Conservation (phyloP, 352 stramenopile genomes). For the Phytophthora sojae region DNA sequence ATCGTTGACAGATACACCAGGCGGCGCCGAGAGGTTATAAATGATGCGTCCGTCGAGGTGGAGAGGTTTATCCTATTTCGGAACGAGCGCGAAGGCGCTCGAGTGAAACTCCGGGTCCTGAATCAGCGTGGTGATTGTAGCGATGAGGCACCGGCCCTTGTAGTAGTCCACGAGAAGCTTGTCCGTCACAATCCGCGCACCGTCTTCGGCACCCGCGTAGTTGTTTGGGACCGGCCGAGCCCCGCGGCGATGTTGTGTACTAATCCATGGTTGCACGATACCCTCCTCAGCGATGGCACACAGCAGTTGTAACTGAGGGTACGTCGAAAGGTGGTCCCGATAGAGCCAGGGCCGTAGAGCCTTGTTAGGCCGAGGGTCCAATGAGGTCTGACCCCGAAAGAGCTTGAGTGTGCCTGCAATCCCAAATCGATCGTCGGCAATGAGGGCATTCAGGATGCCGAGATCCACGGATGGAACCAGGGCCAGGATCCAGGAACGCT, state of each 20-base stretch:
- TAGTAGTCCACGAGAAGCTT: constrained; percentile 17
- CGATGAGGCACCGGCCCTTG: not conserved
- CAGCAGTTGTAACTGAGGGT: not conserved
- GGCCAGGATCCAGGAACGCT: too few species aligned
- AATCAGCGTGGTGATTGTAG: not conserved
- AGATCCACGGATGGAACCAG: too few species aligned
- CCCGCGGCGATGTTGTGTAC: not conserved
- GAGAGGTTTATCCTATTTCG: constrained; percentile 13
- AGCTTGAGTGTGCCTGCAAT: not conserved
- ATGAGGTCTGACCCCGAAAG: not conserved
- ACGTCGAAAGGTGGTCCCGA: not conserved
- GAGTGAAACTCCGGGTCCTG: constrained; percentile 7
- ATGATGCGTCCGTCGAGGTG: constrained; percentile 21
- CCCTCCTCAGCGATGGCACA: constrained; percentile 10
- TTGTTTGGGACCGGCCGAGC: not conserved
- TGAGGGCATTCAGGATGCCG: not conserved
- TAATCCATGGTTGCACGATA: constrained; percentile 1
- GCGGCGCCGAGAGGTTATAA: constrained; percentile 6
- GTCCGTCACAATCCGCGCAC: constrained; percentile 2
- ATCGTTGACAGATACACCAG: constrained; percentile 7
- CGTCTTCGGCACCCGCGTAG: not conserved
- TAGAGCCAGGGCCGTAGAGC: constrained; percentile 10
- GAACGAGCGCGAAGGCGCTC: constrained; percentile 11
- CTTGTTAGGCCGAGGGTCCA: constrained; percentile 7
- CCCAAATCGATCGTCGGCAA: not conserved